A percentile compares a stretch with the other conserved stretches of the same genome.
These are phyloP conservation scores for Hura crepitans DNA, from an alignment of 441 rosid genomes.

Conservation along the genomic window DNA sequence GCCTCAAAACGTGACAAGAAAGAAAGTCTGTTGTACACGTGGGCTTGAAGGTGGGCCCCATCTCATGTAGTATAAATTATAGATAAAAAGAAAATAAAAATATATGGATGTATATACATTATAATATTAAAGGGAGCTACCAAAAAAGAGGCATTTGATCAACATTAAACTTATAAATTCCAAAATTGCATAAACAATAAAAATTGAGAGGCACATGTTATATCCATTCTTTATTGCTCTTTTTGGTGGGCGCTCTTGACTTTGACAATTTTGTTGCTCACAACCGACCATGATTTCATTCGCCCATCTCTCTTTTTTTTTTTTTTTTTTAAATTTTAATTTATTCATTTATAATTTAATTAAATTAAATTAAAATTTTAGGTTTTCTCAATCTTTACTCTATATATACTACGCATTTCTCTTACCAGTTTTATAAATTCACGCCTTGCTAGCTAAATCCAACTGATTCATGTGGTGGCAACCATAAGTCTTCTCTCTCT, in stretches of 20 bases:
- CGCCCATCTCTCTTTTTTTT: neutral
- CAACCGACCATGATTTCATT: conserved; percentile 28
- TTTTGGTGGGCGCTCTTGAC: conserved; percentile 42
- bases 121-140: neutral
- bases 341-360: neutral
- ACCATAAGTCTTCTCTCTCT: neutral
- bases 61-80: no score
- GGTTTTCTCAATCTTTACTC: neutral
- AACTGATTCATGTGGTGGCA: neutral
- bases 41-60: conserved; percentile 4
- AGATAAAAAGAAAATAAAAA: neutral
- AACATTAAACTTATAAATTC: conserved; percentile 24
- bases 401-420: neutral
- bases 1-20: conserved; percentile 9
- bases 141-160: conserved; percentile 24
- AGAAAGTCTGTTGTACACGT: neutral
- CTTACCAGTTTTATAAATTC: neutral
- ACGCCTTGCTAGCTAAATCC: neutral
- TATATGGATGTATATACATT: neutral
- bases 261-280: conserved; percentile 29
- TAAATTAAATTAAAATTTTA: no score
- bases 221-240: conserved; percentile 24
- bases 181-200: neutral
- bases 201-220: neutral
- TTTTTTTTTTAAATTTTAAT: neutral